Evolutionary conservation across 768 basidiomycete species (phyloP), one percentile per base, ranked within the genome.

Genomic region (Auriscalpium vulgare): DNA sequence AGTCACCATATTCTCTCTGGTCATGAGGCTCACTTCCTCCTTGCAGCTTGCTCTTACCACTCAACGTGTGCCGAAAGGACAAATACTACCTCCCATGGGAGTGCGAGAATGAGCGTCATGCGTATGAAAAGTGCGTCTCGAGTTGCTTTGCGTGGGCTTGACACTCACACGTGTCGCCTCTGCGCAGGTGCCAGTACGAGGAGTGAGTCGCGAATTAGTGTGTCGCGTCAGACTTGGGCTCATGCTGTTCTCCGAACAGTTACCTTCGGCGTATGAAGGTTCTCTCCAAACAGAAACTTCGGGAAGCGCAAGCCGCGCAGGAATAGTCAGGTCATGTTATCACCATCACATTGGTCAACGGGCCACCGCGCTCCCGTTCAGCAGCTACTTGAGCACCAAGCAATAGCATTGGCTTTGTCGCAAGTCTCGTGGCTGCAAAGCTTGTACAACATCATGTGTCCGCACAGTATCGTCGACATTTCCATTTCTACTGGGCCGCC

Each of bases 241-340:
- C 14, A 51, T 37, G 1, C 3, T 53, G 40, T 29, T 29, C 29
- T 5, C 29, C 29, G 5, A 29, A 29, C 61, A 95, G 93, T 69
- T 87, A 91, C 73, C 75, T 94, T 64, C 86, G 88, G 54, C 82
- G 93, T 60, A 94, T 94, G 91, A 91, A 85, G 76, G 78, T 81
- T 62, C 77, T 94, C 60, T 77, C 86, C 47, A 88, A 87, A 71
- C 80, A 81, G 69, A 92, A 88, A 68, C 67, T 68, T 19, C 73
- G 68, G 56, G 74, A 71, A 46, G 69, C 71, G 19, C 75, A 74
- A 8, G 40, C 40, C 17, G 40, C 40, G 14, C 13, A 13, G 40
- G 40, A 43, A 17, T 43, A 43, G 40, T 14, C 40, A 43, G 14
- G 40, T 17, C 14, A 43, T 17, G 40, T 43, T 29, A 29, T 29